These are phyloP conservation scores for Phytophthora meadii DNA, from an alignment of 352 stramenopile species.

Conservation along the genomic window DNA sequence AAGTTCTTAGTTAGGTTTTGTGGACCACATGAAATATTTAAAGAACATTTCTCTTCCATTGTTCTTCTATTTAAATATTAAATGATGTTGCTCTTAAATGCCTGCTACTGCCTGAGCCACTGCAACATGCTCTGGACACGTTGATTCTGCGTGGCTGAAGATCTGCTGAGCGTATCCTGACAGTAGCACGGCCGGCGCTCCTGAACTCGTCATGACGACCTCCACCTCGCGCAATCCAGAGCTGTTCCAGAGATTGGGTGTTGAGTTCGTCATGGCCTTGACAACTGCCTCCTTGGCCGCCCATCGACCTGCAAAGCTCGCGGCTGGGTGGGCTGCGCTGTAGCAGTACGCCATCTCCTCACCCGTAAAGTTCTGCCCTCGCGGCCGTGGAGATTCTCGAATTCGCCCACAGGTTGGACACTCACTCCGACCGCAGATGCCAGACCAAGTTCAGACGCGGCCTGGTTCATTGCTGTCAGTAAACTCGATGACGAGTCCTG, in stretches of 20 bases:
- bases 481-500: conserved; percentile 50
- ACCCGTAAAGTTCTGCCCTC: conserved; percentile 90
- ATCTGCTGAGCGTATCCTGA: conserved; percentile 81
- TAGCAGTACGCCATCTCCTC: conserved; percentile 89
- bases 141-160: conserved; percentile 73
- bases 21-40: too few species aligned
- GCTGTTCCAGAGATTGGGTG: conserved; percentile 76
- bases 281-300: conserved; percentile 90
- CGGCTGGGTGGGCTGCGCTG: conserved; percentile 71
- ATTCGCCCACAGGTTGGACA: conserved; percentile 83
- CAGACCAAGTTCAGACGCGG: conserved; percentile 55
- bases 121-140: conserved; percentile 89
- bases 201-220: conserved; percentile 80
- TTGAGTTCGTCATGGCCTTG: conserved; percentile 87
- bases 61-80: too few species aligned
- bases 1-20: too few species aligned
- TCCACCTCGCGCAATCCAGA: conserved; percentile 85
- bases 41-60: too few species aligned
- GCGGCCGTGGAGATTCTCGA: conserved; percentile 75
- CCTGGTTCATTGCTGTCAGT: conserved; percentile 62
- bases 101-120: conserved; percentile 83
- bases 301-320: conserved; percentile 90
- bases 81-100: conserved; percentile 38
- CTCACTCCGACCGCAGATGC: conserved; percentile 78
- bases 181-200: conserved; percentile 78